Evolutionary conservation across 2,329 filamentous ascomycete genomes (phyloP).

Genomic region (Chaetomium globosum): DNA sequence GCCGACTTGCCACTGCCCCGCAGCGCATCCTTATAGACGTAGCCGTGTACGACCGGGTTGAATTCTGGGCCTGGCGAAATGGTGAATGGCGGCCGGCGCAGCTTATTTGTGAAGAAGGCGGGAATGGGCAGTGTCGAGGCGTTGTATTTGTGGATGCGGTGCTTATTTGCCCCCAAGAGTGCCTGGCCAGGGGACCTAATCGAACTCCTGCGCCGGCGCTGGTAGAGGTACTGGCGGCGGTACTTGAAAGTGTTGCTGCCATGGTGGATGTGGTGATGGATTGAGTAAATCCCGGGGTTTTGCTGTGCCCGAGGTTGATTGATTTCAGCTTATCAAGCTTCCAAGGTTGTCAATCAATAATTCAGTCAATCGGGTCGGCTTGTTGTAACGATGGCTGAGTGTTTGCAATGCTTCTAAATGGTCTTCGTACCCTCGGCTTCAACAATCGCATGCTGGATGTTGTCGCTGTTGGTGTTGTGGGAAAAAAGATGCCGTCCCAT

Average conservation of each 20-base stretch:
- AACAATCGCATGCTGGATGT: not conserved
- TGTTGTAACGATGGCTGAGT: not conserved
- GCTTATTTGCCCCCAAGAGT: conserved; percentile 23
- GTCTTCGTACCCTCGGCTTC: not conserved
- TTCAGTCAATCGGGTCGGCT: not conserved
- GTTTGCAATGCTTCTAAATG: not conserved
- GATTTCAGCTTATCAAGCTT: not conserved
- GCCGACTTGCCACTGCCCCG: conserved; percentile 43
- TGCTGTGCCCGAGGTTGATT: conserved; percentile 18
- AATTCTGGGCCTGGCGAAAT: conserved; percentile 34
- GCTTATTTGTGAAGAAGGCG: conserved; percentile 71
- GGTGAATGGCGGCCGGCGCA: conserved; percentile 55
- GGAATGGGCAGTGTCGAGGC: conserved; percentile 68
- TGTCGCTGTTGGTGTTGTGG: not conserved
- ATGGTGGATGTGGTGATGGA: conserved; percentile 15
- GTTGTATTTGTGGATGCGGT: conserved; percentile 46
- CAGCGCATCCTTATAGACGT: conserved; percentile 57
- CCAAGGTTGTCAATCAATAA: not conserved
- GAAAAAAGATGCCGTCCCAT: conserved; percentile 1
- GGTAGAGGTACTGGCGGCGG: not conserved
- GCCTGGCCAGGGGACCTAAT: conserved; percentile 30
- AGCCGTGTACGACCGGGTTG: conserved; percentile 62
- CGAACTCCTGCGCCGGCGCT: conserved; percentile 11
- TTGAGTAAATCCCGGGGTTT: not conserved
- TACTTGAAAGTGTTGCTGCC: conserved; percentile 23